phyloP scores from a whole-genome alignment of 2,329 filamentous ascomycete genomes.

The Cercospora sp. region DNA sequence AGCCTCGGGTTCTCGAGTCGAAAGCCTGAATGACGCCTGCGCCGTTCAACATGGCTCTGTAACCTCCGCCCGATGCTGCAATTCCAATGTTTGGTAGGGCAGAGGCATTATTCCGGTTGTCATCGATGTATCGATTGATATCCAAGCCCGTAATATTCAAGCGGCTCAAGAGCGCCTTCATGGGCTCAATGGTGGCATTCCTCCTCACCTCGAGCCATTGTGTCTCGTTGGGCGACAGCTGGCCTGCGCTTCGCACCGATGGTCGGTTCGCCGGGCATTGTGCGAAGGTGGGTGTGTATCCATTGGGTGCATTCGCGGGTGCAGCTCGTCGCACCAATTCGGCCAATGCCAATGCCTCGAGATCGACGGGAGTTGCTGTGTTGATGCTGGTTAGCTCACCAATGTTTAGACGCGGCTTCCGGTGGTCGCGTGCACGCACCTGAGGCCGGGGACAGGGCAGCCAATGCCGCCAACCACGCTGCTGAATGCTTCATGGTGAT shows the following conservation, averaged over 20 bases:
- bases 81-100: conserved; percentile 69
- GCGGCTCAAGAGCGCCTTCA: conserved; percentile 70
- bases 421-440: not conserved
- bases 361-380: not conserved
- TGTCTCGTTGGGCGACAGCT: conserved; percentile 67
- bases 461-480: not conserved
- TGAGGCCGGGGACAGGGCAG: not conserved
- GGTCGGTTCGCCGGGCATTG: conserved; percentile 71
- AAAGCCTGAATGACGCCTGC: conserved; percentile 78
- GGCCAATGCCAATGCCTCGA: not conserved
- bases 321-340: conserved; percentile 28
- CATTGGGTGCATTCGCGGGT: conserved; percentile 59
- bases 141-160: conserved; percentile 78
- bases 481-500: not conserved
- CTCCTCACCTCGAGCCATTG: conserved; percentile 72
- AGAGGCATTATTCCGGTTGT: conserved; percentile 55
- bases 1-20: conserved; percentile 67
- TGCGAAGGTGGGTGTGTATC: conserved; percentile 69
- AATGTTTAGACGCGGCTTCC: not conserved
- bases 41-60: conserved; percentile 81
- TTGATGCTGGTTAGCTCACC: not conserved
- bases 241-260: conserved; percentile 62
- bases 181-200: conserved; percentile 70
- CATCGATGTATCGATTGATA: conserved; percentile 68
- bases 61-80: conserved; percentile 80